phyloP scores from a whole-genome alignment of 306 rosid species.

The Benincasa hispida region DNA sequence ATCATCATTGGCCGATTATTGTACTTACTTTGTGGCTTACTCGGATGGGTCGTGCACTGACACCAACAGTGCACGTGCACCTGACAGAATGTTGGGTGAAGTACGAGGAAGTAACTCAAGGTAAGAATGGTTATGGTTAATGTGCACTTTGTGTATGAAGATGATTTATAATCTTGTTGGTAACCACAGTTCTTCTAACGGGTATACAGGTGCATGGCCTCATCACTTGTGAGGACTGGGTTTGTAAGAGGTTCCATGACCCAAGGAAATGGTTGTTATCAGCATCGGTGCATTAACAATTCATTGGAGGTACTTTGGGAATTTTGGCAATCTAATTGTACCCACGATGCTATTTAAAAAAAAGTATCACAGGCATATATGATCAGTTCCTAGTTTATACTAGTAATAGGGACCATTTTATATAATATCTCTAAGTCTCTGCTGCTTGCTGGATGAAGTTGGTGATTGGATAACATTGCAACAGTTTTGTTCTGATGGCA shows the following conservation, averaged over 20 bases:
- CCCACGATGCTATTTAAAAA: neutral
- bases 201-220: slow-evolving; percentile 77
- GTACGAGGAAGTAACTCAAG: slow-evolving; percentile 89
- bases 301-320: slow-evolving; percentile 57
- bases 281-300: slow-evolving; percentile 68
- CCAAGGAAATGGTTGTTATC: slow-evolving; percentile 97
- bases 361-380: neutral
- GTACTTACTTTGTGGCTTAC: slow-evolving; percentile 93
- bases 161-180: slow-evolving; percentile 1
- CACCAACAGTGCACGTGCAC: slow-evolving; percentile 78
- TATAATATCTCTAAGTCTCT: neutral
- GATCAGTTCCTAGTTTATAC: neutral
- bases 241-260: slow-evolving; percentile 79
- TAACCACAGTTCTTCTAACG: slow-evolving; percentile 18
- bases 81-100: slow-evolving; percentile 98
- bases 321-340: neutral
- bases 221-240: slow-evolving; percentile 87
- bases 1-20: slow-evolving; percentile 94
- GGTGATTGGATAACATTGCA: neutral
- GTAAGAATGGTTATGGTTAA: slow-evolving; percentile 20
- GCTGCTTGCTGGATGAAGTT: neutral
- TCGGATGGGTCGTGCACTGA: slow-evolving; percentile 98
- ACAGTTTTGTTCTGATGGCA: neutral
- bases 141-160: neutral
- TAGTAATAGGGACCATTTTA: neutral